Percentiles rank a stretch among this genome's conserved stretches.
Conservation (phyloP, 768 basidiomycete species). For the Crassisporium funariophilum region DNA sequence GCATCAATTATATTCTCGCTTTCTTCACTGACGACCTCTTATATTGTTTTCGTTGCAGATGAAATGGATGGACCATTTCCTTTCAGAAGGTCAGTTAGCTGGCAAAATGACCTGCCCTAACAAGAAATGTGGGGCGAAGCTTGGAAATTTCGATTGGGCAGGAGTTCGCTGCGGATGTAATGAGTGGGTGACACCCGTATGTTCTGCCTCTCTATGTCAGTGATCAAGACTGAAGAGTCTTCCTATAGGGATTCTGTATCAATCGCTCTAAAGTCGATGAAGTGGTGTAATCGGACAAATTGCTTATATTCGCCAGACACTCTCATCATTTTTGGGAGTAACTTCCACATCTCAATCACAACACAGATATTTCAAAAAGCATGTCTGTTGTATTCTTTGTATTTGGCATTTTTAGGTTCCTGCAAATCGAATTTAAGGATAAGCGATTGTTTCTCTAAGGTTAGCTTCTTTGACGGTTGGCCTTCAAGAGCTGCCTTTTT, state of each 20-base stretch:
- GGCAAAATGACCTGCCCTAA: slow-evolving; percentile 96
- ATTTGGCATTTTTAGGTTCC: too few relatives aligned
- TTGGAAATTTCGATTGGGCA: slow-evolving; percentile 98
- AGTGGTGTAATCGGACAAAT: slow-evolving; percentile 35
- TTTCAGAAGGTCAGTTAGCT: slow-evolving; percentile 72
- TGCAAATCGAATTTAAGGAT: too few relatives aligned
- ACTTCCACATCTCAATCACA: too few relatives aligned
- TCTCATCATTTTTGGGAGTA: too few relatives aligned
- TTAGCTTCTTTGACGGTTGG: too few relatives aligned
- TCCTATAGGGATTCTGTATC: slow-evolving; percentile 62
- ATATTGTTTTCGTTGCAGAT: slow-evolving; percentile 47
- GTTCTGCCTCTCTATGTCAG: slow-evolving; percentile 25
- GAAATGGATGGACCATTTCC: slow-evolving; percentile 93
- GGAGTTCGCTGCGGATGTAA: slow-evolving; percentile 90
- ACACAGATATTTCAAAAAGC: too few relatives aligned
- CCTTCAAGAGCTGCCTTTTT: too few relatives aligned
- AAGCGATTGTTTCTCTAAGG: too few relatives aligned
- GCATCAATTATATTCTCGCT: not conserved
- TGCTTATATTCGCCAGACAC: too few relatives aligned
- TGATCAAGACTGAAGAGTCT: not conserved
- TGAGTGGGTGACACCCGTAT: slow-evolving; percentile 89
- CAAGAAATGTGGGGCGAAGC: slow-evolving; percentile 84
- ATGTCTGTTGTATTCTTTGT: too few relatives aligned
- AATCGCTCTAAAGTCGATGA: slow-evolving; percentile 72
- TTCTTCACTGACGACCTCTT: not conserved